A percentile compares a stretch with the other conserved stretches of the same genome.
Conservation (phyloP, 2,329 filamentous ascomycete genomes). For the Pseudohalonectria lignicola region DNA sequence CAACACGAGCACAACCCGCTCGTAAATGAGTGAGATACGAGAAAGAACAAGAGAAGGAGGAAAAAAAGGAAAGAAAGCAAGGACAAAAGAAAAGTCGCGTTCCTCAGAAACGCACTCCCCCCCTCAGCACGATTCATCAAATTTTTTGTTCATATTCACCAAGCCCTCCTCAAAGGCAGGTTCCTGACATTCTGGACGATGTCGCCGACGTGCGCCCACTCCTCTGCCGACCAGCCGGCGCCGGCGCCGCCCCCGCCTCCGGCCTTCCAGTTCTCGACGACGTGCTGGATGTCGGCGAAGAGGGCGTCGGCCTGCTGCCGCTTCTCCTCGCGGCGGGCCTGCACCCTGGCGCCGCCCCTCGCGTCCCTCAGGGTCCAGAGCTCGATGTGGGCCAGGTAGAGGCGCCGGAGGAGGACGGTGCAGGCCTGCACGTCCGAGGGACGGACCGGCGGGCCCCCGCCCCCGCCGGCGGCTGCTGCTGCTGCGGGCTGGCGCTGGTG, state of each 20-base stretch:
- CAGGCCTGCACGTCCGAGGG: neutral
- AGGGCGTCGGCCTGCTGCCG: neutral
- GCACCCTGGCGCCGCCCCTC: neutral
- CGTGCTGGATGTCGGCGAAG: neutral
- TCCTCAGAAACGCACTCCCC: too few species aligned
- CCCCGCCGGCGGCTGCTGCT: neutral
- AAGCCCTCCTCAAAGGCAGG: too few species aligned
- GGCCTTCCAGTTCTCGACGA: neutral
- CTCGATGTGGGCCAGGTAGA: neutral
- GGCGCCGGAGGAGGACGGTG: neutral
- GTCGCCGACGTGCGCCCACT: neutral
- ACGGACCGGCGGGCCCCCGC: neutral
- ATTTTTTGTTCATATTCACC: too few species aligned
- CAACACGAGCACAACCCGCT: too few species aligned
- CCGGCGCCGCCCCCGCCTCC: too few species aligned
- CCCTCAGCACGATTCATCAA: too few species aligned
- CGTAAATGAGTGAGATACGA: too few species aligned
- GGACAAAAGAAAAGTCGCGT: too few species aligned
- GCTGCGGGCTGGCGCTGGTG: neutral
- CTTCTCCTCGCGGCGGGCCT: neutral
- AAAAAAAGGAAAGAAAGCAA: too few species aligned
- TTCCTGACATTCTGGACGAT: neutral
- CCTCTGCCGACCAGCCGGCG: neutral
- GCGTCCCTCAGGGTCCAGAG: neutral
- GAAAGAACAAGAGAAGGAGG: too few species aligned